Evolutionary conservation across 139 green algal genomes (phyloP).

Genomic region (Ettlia oleoabundans): DNA sequence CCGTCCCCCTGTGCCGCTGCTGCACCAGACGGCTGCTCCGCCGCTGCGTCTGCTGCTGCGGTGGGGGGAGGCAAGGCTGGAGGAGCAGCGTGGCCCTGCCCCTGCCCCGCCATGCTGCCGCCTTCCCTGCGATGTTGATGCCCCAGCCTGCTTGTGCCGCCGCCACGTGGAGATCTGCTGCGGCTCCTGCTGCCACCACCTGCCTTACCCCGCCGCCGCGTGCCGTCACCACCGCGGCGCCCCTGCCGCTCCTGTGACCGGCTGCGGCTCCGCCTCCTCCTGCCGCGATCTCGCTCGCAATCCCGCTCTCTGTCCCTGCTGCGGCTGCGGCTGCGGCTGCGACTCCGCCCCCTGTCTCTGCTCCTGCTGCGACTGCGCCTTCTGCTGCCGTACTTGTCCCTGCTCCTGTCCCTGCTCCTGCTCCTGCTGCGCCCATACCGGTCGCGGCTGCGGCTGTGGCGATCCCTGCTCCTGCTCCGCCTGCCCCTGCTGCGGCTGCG

Average conservation of each 20-base stretch:
- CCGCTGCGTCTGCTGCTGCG: no score
- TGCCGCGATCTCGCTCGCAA: neutral
- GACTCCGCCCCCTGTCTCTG: neutral
- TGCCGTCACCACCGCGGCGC: neutral
- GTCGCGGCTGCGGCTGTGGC: neutral
- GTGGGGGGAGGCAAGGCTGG: no score
- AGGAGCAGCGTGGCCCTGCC: no score
- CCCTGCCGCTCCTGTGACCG: neutral
- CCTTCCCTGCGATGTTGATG: neutral
- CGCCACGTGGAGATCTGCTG: neutral
- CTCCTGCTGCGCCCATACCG: neutral
- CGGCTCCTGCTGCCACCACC: neutral
- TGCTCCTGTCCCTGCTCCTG: neutral
- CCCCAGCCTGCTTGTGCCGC: neutral
- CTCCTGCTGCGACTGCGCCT: neutral
- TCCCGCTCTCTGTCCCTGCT: conserved; percentile 10
- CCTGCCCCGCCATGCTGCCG: neutral
- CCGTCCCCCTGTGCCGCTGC: neutral
- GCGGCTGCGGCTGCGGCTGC: neutral
- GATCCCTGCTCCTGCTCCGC: neutral
- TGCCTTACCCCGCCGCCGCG: no score
- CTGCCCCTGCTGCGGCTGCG: neutral
- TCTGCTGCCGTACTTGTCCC: neutral
- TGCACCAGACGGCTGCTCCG: no score
- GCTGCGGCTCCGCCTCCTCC: neutral